Evolutionary conservation across 202 grass and related monocot genomes (phyloP), one percentile per base, ranked within the genome.

Genomic region (Schoenoplectus tabernaemontani): DNA sequence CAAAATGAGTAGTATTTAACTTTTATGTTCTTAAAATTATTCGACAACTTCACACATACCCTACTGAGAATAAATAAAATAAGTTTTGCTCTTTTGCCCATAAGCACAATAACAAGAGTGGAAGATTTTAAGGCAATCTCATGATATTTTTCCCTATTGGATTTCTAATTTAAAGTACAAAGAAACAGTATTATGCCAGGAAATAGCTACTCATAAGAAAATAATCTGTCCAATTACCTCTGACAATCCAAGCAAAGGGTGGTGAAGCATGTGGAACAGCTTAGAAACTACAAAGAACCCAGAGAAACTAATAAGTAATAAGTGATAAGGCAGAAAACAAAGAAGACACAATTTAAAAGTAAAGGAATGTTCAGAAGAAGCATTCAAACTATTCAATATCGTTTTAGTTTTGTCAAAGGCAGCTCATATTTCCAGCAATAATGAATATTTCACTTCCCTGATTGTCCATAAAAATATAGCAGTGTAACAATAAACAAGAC

Each of bases 241-340:
- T 97, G 91, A 68, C 89, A 92, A 83, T 94, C 91, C 59, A 97
- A 82, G 88, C 95, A 97, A 53, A 97, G 83, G 54, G 89, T 92
- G 22, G 91, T 92, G 81, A 97, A 97, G 61, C 95, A 94, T 39
- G 87, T 89, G 57, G 95, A 89, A 51, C 89, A 97, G 83, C 91
- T 56, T 20, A 56, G 48, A 51, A 51, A 51, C 48, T 51, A 51
- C 13, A 51, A 51, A 13, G 33, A 75, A 78, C 83, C 66, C 15
- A 80, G 26, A 83, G 37, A 34, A 11, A 9, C 9, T 54, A 65
- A n/a, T n/a, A n/a, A n/a, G n/a, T n/a, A 51, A 20, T 10, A 51
- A 81, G 1, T 5, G 4, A 78, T 51, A 47, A 32, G n/a, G 23
- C 43, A 19, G 1, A 0, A 50, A 69, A 80, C 60, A 15, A 67